phyloP scores from a whole-genome alignment of 2,329 filamentous ascomycete species.

The Plectosphaerella cucumerina region DNA sequence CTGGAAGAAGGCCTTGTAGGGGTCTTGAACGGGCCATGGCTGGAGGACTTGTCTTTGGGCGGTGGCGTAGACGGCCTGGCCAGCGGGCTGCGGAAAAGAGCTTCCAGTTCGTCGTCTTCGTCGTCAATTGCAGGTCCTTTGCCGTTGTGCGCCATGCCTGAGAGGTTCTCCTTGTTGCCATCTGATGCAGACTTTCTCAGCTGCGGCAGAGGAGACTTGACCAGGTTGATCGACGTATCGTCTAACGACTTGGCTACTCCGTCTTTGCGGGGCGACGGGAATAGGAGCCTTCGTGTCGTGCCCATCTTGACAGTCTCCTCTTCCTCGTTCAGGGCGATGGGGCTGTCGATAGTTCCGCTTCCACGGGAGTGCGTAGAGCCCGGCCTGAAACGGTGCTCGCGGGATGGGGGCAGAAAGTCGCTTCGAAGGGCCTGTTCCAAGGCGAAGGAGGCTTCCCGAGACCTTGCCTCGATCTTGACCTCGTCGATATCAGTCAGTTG shows the following conservation, averaged over 20 bases:
- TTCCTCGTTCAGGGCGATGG: slow-evolving; percentile 48
- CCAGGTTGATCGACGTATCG: slow-evolving; percentile 50
- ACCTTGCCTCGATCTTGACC: background rate
- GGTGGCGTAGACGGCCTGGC: slow-evolving; percentile 47
- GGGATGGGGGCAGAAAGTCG: slow-evolving; percentile 4
- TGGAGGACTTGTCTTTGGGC: slow-evolving; percentile 41
- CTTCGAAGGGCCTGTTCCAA: background rate
- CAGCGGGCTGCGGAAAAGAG: slow-evolving; percentile 60
- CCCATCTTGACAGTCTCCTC: slow-evolving; percentile 33
- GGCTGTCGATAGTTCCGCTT: slow-evolving; percentile 52
- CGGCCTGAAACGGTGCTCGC: slow-evolving; percentile 22
- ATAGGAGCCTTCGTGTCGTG: slow-evolving; percentile 65
- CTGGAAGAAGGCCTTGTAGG: slow-evolving; percentile 58
- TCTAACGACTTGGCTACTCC: slow-evolving; percentile 58
- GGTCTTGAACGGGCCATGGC: slow-evolving; percentile 52
- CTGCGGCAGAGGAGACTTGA: slow-evolving; percentile 36
- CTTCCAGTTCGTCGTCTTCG: slow-evolving; percentile 49
- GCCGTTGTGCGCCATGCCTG: slow-evolving; percentile 41
- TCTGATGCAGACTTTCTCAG: slow-evolving; percentile 28
- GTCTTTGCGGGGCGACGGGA: slow-evolving; percentile 70
- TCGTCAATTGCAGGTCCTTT: slow-evolving; percentile 8
- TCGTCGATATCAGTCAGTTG: background rate
- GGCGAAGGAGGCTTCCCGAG: slow-evolving; percentile 1
- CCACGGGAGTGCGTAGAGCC: slow-evolving; percentile 51
- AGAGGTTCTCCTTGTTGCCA: slow-evolving; percentile 38